phyloP scores from a whole-genome alignment of 2,329 filamentous ascomycete genomes.

The Myriosclerotinia curreyana region DNA sequence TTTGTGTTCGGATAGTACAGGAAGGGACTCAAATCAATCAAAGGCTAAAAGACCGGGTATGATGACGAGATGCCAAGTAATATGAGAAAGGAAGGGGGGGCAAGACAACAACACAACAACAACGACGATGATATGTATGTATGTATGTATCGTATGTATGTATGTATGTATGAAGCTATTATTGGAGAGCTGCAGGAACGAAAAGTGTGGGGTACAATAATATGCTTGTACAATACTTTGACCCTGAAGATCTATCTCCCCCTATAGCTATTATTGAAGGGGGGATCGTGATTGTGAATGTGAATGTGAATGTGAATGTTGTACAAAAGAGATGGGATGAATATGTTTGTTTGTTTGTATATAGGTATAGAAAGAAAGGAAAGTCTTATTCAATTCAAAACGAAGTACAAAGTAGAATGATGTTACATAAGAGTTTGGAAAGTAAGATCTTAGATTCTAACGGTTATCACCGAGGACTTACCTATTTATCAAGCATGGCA shows the following conservation, averaged over 20 bases:
- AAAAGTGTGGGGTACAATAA: conserved; percentile 31
- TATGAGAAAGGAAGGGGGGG: conserved; percentile 3
- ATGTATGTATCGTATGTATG: background rate
- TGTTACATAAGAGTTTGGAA: background rate
- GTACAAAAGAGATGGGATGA: background rate
- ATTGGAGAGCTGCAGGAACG: conserved; percentile 26
- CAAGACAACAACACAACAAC: no score
- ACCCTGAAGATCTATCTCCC: conserved; percentile 6
- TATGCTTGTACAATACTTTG: conserved; percentile 21
- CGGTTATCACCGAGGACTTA: conserved; percentile 4
- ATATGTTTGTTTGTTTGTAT: background rate
- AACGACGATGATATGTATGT: background rate
- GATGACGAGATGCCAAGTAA: background rate
- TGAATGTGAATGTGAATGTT: background rate
- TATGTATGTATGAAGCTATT: background rate
- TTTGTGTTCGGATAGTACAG: background rate
- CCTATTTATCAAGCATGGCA: conserved; percentile 15
- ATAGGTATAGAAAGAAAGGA: background rate
- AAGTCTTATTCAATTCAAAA: background rate
- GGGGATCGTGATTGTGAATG: background rate
- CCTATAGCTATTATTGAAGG: background rate
- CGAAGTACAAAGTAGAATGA: no score
- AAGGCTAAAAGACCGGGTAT: conserved; percentile 1
- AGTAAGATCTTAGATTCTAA: background rate
- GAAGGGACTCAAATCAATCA: background rate